These are phyloP conservation scores for Fomitopsis schrenkii DNA, from an alignment of 1,284 basidiomycete genomes.

Conservation along the genomic window DNA sequence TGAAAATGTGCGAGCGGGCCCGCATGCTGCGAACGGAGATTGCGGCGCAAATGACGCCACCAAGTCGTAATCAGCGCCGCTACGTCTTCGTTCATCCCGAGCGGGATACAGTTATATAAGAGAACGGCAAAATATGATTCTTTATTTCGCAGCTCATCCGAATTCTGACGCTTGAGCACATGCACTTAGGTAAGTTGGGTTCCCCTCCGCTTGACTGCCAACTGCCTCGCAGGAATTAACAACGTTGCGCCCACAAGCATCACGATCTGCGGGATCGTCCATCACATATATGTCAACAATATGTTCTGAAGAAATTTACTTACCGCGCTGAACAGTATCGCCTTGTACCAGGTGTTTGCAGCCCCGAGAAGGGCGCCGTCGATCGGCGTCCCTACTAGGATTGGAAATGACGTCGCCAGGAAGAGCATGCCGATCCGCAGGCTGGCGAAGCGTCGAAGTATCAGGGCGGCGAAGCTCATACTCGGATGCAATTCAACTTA, in stretches of 20 bases:
- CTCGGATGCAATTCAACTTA: neutral
- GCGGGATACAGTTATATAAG: neutral
- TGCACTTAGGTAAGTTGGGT: neutral
- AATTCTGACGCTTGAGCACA: too few relatives aligned
- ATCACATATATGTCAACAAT: neutral
- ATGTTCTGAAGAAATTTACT: neutral
- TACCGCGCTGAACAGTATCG: neutral
- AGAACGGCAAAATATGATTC: neutral
- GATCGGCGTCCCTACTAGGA: neutral
- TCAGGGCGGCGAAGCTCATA: too few relatives aligned
- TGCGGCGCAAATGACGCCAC: neutral
- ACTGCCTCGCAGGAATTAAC: neutral
- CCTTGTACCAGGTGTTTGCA: neutral
- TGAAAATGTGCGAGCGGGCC: neutral
- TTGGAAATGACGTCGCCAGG: neutral
- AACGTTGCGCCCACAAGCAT: neutral
- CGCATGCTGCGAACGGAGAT: neutral
- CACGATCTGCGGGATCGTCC: neutral
- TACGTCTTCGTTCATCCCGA: too few relatives aligned
- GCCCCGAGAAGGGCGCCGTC: neutral
- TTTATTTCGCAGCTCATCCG: too few relatives aligned
- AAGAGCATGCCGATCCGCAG: neutral
- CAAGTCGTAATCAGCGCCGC: too few relatives aligned
- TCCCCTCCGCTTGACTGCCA: neutral
- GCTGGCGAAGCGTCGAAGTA: neutral